phyloP scores from a whole-genome alignment of 257 asterid genomes.

The Plantago ovata region DNA sequence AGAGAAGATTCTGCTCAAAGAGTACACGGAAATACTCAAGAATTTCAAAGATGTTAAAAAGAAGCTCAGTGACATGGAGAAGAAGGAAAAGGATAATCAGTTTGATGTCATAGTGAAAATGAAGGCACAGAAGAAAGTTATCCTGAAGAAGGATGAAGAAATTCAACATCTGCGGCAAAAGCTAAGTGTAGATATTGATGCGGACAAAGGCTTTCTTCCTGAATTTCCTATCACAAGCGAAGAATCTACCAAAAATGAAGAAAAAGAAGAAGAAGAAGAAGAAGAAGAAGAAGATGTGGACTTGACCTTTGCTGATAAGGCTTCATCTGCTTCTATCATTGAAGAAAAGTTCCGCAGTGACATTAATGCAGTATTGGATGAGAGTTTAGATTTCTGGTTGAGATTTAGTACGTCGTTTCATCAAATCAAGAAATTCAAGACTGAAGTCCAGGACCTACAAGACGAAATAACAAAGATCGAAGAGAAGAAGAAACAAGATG shows the following conservation, averaged over 20 bases:
- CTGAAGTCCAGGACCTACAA: conserved; percentile 44
- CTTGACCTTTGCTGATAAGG: conserved; percentile 20
- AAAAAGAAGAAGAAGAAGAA: conserved; percentile 26
- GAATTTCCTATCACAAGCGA: conserved; percentile 4
- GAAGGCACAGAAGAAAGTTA: conserved; percentile 30
- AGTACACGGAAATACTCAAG: conserved; percentile 41
- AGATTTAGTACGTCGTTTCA: conserved; percentile 55
- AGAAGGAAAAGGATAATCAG: conserved; percentile 34
- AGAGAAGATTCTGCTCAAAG: conserved; percentile 46
- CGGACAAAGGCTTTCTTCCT: conserved; percentile 2
- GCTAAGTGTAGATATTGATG: conserved; percentile 18
- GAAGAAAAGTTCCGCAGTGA: conserved; percentile 48
- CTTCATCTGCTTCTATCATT: conserved; percentile 24
- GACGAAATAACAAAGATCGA: conserved; percentile 32
- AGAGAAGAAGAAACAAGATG: conserved; percentile 35
- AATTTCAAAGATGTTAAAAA: conserved; percentile 44
- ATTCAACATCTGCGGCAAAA: conserved; percentile 24
- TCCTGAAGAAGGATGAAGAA: conserved; percentile 34
- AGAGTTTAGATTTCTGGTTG: conserved; percentile 59
- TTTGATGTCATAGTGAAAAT: conserved; percentile 36
- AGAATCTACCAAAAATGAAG: conserved; percentile 12
- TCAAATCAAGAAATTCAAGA: conserved; percentile 49
- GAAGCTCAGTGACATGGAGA: conserved; percentile 36
- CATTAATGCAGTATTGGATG: conserved; percentile 48
- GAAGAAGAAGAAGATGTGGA: conserved; percentile 27